Conservation (phyloP, 305 asterid species). For the Salvia sclarea region DNA sequence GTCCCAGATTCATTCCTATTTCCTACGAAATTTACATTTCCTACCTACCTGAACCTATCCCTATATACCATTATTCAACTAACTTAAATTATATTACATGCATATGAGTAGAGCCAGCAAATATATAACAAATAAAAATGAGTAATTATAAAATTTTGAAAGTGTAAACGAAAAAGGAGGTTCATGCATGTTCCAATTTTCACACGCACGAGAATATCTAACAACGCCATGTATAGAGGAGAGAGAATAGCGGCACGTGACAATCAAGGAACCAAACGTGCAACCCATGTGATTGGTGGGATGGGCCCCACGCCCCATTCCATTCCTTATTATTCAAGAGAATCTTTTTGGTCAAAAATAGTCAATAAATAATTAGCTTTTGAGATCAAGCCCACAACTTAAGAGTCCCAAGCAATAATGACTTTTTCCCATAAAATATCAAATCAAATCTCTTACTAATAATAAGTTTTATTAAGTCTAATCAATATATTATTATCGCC, state of each 20-base stretch:
- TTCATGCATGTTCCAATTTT: conserved; percentile 27
- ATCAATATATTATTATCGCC: background rate
- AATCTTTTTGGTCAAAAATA: conserved; percentile 34
- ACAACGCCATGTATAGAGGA: background rate
- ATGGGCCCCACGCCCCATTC: conserved; percentile 43
- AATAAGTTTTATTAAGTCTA: background rate
- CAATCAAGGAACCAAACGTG: conserved; percentile 35
- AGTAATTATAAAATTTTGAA: no score
- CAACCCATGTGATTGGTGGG: conserved; percentile 45
- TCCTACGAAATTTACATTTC: no score
- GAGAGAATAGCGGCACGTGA: conserved; percentile 43
- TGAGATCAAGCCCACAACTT: conserved; percentile 31
- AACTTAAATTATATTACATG: no score
- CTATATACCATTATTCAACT: no score
- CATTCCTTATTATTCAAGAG: conserved; percentile 6
- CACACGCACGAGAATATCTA: conserved; percentile 15
- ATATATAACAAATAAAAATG: no score
- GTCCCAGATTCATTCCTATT: no score
- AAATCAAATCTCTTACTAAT: background rate
- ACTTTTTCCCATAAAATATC: conserved; percentile 1
- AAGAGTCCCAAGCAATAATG: conserved; percentile 20
- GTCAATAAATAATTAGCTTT: conserved; percentile 26
- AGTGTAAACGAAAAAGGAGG: background rate
- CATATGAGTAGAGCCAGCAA: no score
- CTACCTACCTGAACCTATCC: no score